A percentile compares a stretch with the other conserved stretches of the same genome.
phyloP scores from a whole-genome alignment of 164 flowering plant species.

The Sextonia rubra region DNA sequence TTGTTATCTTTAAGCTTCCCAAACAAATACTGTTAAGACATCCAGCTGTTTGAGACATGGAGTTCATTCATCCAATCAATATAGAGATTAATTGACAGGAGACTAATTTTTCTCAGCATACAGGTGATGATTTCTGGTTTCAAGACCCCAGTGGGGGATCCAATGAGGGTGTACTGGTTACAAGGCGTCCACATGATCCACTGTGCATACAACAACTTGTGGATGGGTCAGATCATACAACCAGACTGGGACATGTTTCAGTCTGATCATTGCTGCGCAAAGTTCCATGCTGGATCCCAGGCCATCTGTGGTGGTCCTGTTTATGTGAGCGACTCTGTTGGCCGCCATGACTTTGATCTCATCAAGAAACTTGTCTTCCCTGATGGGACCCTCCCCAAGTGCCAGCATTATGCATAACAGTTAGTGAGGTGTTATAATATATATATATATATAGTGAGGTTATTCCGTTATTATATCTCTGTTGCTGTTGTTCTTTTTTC shows the following conservation, averaged over 20 bases:
- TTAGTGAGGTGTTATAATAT: no score
- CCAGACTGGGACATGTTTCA: slow-evolving; percentile 99
- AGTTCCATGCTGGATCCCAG: slow-evolving; percentile 77
- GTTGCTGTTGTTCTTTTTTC: no score
- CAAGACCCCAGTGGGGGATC: slow-evolving; percentile 91
- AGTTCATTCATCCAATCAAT: background rate
- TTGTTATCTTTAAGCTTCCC: background rate
- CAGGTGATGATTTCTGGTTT: slow-evolving; percentile 98
- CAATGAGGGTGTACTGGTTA: slow-evolving; percentile 84
- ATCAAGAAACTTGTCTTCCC: slow-evolving; percentile 65
- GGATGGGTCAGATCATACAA: slow-evolving; percentile 89
- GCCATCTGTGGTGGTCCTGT: slow-evolving; percentile 90
- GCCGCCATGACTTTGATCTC: slow-evolving; percentile 71
- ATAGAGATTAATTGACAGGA: background rate
- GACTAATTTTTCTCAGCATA: background rate
- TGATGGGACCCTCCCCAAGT: slow-evolving; percentile 80
- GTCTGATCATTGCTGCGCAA: slow-evolving; percentile 71
- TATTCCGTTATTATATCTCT: no score
- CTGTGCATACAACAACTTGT: slow-evolving; percentile 88
- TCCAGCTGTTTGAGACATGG: background rate
- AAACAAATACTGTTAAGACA: background rate
- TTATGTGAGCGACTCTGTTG: slow-evolving; percentile 74
- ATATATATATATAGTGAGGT: no score
- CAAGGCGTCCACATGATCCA: slow-evolving; percentile 94
- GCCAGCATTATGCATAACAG: slow-evolving; percentile 70